Conservation (phyloP, 2,329 filamentous ascomycete genomes). For the Leptosphaerulina australis region DNA sequence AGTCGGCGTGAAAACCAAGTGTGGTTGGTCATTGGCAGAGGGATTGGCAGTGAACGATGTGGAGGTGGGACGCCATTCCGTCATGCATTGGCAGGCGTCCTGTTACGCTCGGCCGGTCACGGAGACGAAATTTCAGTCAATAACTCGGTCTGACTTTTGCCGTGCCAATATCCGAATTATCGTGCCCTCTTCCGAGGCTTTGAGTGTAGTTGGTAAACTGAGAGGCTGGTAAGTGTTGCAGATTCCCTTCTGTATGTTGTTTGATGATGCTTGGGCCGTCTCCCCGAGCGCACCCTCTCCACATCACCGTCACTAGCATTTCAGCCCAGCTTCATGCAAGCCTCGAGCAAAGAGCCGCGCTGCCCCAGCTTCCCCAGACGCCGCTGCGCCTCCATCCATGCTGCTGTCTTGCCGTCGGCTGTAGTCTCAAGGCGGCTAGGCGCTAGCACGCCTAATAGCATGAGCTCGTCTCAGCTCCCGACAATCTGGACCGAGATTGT, state of each 20-base stretch:
- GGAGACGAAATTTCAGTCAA: slow-evolving; percentile 12
- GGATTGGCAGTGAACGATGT: slow-evolving; percentile 20
- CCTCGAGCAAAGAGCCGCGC: slow-evolving; percentile 16
- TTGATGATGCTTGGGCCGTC: background rate
- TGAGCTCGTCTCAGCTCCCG: background rate
- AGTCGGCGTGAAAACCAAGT: slow-evolving; percentile 18
- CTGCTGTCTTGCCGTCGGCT: slow-evolving; percentile 8
- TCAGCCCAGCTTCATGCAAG: slow-evolving; percentile 2
- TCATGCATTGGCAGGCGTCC: slow-evolving; percentile 14
- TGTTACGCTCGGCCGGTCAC: slow-evolving; percentile 10
- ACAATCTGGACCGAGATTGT: slow-evolving; percentile 1
- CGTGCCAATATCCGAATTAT: slow-evolving; percentile 9
- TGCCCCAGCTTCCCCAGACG: slow-evolving; percentile 16
- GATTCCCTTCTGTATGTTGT: background rate
- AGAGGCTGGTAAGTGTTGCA: slow-evolving; percentile 1
- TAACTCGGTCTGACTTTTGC: slow-evolving; percentile 9
- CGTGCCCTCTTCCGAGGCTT: slow-evolving; percentile 8
- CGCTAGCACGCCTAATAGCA: background rate
- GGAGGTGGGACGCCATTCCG: slow-evolving; percentile 27
- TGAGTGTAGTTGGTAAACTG: background rate
- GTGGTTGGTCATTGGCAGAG: slow-evolving; percentile 25
- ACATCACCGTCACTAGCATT: background rate
- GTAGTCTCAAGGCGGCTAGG: slow-evolving; percentile 9
- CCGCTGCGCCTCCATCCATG: background rate
- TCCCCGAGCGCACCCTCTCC: background rate